These are phyloP conservation scores for Phlebopus sp. DNA, from an alignment of 1,284 basidiomycete genomes.

Conservation along the genomic window DNA sequence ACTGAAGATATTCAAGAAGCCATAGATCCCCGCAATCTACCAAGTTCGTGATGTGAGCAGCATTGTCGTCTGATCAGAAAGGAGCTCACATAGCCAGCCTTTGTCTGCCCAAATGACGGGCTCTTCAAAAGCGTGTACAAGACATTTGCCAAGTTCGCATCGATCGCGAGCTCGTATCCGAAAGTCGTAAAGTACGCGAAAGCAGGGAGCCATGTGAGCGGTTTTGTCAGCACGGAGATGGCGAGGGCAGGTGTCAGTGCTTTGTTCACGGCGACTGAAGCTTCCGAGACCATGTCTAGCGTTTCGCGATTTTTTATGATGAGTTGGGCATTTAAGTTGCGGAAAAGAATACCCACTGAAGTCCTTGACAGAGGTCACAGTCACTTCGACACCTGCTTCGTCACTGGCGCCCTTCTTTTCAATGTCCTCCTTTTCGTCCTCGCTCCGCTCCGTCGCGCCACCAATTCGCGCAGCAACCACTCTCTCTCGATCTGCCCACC, in stretches of 20 bases:
- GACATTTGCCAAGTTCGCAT: constrained; percentile 53
- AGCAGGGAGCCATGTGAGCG: constrained; percentile 60
- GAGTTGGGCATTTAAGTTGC: constrained; percentile 1
- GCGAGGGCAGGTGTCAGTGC: constrained; percentile 41
- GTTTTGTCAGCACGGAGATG: constrained; percentile 38
- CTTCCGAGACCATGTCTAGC: constrained; percentile 19
- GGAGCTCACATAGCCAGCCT: constrained; percentile 50
- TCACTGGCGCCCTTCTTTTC: constrained; percentile 10
- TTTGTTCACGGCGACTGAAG: constrained; percentile 53
- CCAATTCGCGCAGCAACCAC: constrained; percentile 20
- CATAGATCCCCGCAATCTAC: constrained; percentile 42
- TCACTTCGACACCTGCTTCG: constrained; percentile 24
- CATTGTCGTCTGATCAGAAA: background rate
- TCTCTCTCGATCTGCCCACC: constrained; percentile 54
- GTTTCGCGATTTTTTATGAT: background rate
- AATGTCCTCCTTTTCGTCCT: constrained; percentile 9
- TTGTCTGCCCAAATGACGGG: constrained; percentile 41
- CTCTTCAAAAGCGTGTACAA: constrained; percentile 41
- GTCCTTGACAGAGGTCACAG: constrained; percentile 21
- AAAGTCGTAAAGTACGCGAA: constrained; percentile 54
- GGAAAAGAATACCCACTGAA: constrained; percentile 8
- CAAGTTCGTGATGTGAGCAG: constrained; percentile 10
- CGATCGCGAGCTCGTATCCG: constrained; percentile 58
- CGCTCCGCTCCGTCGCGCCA: background rate
- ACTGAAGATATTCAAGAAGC: constrained; percentile 53